Evolutionary conservation across 2,329 filamentous ascomycete genomes (phyloP).

Genomic region (Pseudogymnoascus sp.): DNA sequence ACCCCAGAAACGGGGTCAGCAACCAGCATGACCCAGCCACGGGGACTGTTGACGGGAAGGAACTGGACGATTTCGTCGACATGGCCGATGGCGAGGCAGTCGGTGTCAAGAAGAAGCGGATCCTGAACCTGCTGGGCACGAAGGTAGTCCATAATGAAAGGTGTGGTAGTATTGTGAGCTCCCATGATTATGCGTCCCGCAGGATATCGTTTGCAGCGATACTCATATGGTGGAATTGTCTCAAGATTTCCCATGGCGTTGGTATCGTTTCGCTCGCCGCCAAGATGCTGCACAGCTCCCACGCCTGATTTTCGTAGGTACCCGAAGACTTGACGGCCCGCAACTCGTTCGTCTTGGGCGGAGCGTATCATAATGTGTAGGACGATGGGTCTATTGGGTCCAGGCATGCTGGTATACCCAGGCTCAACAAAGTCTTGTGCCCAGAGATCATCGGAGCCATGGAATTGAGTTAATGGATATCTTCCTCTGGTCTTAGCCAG

Average conservation of each 20-base stretch:
- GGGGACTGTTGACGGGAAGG: slow-evolving; percentile 21
- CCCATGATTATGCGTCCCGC: slow-evolving; percentile 23
- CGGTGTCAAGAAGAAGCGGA: slow-evolving; percentile 30
- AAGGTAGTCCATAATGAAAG: slow-evolving; percentile 26
- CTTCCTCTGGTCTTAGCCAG: slow-evolving; percentile 11
- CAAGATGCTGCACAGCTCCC: slow-evolving; percentile 28
- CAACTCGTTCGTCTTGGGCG: slow-evolving; percentile 17
- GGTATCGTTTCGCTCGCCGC: slow-evolving; percentile 16
- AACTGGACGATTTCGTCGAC: slow-evolving; percentile 32
- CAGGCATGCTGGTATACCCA: slow-evolving; percentile 33
- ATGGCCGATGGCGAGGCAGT: slow-evolving; percentile 29
- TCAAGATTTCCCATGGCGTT: slow-evolving; percentile 32
- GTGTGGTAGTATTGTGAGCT: slow-evolving; percentile 11
- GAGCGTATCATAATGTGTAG: background rate
- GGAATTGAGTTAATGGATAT: slow-evolving; percentile 16
- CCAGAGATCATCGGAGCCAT: slow-evolving; percentile 29
- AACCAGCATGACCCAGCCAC: slow-evolving; percentile 21
- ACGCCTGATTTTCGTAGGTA: slow-evolving; percentile 25
- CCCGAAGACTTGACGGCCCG: slow-evolving; percentile 30
- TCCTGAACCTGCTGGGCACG: slow-evolving; percentile 30
- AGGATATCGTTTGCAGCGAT: slow-evolving; percentile 25
- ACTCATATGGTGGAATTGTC: slow-evolving; percentile 25
- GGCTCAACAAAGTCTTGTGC: slow-evolving; percentile 35
- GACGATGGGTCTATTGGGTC: slow-evolving; percentile 27
- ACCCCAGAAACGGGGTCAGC: slow-evolving; percentile 22